These are phyloP conservation scores for Hypoxylon sp. DNA, from an alignment of 2,329 filamentous ascomycete genomes.

Conservation along the genomic window DNA sequence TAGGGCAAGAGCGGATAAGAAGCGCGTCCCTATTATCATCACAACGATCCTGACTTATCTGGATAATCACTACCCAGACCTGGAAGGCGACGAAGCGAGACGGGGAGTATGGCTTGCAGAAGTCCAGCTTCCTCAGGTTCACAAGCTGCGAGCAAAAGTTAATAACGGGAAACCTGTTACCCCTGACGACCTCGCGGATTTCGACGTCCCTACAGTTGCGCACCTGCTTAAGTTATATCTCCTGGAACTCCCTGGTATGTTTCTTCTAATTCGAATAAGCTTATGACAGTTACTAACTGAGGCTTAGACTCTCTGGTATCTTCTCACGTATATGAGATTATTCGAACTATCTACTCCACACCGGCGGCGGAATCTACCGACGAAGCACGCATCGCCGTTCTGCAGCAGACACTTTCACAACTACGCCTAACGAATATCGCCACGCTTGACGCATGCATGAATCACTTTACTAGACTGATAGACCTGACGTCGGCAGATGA, in stretches of 20 bases:
- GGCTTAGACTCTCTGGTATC: slow-evolving; percentile 91
- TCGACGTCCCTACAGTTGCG: slow-evolving; percentile 93
- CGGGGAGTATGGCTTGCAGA: slow-evolving; percentile 95
- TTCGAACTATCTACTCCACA: slow-evolving; percentile 94
- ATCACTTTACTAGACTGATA: slow-evolving; percentile 96
- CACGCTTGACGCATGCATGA: slow-evolving; percentile 97
- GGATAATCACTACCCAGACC: slow-evolving; percentile 95
- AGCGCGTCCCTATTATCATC: slow-evolving; percentile 91
- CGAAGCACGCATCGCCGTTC: slow-evolving; percentile 83
- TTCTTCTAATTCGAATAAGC: neutral
- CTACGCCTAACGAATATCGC: slow-evolving; percentile 97
- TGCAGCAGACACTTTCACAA: slow-evolving; percentile 96
- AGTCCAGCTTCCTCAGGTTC: slow-evolving; percentile 85
- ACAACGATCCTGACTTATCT: slow-evolving; percentile 95
- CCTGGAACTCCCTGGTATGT: slow-evolving; percentile 89
- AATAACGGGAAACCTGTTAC: slow-evolving; percentile 89
- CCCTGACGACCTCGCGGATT: slow-evolving; percentile 82
- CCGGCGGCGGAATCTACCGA: slow-evolving; percentile 83
- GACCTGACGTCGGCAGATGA: slow-evolving; percentile 97
- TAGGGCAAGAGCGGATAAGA: slow-evolving; percentile 90
- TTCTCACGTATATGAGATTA: slow-evolving; percentile 97
- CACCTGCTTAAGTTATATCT: slow-evolving; percentile 94
- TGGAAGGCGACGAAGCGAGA: slow-evolving; percentile 94
- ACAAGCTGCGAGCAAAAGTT: slow-evolving; percentile 83
- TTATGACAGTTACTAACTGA: slow-evolving; percentile 45